Evolutionary conservation across 176 grass and related monocot species (phyloP), one percentile per base, ranked within the genome.

Genomic region (Chloris gayana): DNA sequence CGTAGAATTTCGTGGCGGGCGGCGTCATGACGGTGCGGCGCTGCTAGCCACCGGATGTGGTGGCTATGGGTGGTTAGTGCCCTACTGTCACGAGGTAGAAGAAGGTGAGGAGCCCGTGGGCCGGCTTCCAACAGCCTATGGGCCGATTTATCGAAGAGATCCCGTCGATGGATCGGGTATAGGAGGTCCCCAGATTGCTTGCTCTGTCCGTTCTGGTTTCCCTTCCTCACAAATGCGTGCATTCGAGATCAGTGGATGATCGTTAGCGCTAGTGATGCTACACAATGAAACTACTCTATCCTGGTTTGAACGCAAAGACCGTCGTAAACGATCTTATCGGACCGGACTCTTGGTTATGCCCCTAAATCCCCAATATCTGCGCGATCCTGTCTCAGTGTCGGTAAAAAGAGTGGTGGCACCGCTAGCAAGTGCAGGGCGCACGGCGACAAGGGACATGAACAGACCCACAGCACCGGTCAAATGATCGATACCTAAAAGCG

Each of bases 381-480:
- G 73, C 7, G 29, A 19, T 49, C 33, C 12, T 54, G 7, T 7
- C 49, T 50, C 47, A 18, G 1, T 10, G 6, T 34, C 56, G 27
- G 67, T 83, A 58, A 65, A 77, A 82, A 68, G 22, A 35, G 74
- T 49, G 19, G 56, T 26, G 1, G 2, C 63, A 59, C 64, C 33
- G 33, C 14, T 32, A 24, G 9, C 21, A 5, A 51, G 31, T 53
- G 42, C 53, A 56, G 15, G 1, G 18, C 80, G 50, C 30, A 47
- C 27, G 39, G 24, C 37, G 47, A 67, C 47, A 83, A 47, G 35
- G 35, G 75, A 37, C 60, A 73, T 59, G 54, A 73, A 58, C 38
- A 76, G 46, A 19, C 64, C 35, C 64, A 58, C 65, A 32, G 33
- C 26, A 26, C 45, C 1, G 30, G 78, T 87, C 78, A 70, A 87